Evolutionary conservation across 2,329 filamentous ascomycete species (phyloP).

Genomic region (Pseudomassariella vexata): DNA sequence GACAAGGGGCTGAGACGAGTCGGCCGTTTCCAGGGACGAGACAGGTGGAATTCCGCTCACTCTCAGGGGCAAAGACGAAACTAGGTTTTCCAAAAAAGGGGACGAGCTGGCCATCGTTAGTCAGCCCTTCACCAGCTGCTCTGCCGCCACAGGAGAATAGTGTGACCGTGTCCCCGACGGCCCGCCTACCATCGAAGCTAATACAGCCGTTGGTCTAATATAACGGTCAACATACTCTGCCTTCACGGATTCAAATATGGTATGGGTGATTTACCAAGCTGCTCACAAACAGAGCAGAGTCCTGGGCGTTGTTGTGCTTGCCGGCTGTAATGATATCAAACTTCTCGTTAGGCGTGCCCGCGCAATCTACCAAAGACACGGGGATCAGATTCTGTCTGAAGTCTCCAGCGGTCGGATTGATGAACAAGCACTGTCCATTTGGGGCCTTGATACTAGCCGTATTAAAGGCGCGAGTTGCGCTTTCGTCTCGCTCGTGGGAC

Average conservation of each 20-base stretch:
- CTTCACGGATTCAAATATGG: background rate
- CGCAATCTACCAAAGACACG: conserved; percentile 37
- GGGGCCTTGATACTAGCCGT: conserved; percentile 39
- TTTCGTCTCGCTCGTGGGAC: conserved; percentile 39
- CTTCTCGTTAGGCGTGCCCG: conserved; percentile 37
- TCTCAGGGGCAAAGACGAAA: conserved; percentile 39
- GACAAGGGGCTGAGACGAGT: conserved; percentile 24
- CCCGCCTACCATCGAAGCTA: conserved; percentile 40
- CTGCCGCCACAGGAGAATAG: conserved; percentile 48
- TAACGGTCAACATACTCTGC: background rate
- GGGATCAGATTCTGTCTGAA: conserved; percentile 50
- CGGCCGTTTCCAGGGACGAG: conserved; percentile 31
- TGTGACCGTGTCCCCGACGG: conserved; percentile 38
- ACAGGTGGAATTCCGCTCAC: conserved; percentile 36
- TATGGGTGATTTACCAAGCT: conserved; percentile 26
- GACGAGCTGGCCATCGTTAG: conserved; percentile 43
- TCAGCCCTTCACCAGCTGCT: conserved; percentile 41
- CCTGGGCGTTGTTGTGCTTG: conserved; percentile 38
- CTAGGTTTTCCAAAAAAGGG: conserved; percentile 35
- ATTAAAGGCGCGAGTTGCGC: conserved; percentile 39
- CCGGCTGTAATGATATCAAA: conserved; percentile 46
- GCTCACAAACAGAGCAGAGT: conserved; percentile 40
- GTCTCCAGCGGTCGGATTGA: conserved; percentile 46
- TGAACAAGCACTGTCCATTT: conserved; percentile 44
- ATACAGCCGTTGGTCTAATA: conserved; percentile 42